Base-by-base conservation (phyloP, 2,329 filamentous ascomycete genomes). In the Pseudocercospora eumusae region DNA sequence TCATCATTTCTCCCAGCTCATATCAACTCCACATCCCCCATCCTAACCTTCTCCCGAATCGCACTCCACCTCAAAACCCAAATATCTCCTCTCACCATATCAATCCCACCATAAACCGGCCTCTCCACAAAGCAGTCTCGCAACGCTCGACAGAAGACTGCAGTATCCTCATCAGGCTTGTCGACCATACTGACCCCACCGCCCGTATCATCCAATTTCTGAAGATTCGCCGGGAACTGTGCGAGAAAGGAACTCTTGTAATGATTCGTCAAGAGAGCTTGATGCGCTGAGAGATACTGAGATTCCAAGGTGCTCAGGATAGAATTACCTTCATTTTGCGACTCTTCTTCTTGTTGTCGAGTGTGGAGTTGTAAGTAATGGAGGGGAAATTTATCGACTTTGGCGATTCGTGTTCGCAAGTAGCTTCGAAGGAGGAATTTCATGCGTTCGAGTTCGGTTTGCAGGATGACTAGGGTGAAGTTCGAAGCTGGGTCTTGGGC, bases 181-280 rank as follows among this genome's bases (percentile, higher is more conserved):
- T 96, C 92, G 28, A 98, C 86, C 95, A 99, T 99, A 78, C 86
- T 92, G 60, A 93, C 88, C 9, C 93, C 93, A 28, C 92, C 93
- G 0, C 90, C 88, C 13, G 90, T 91, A 78, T 99, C 95, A 77
- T 98, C 96, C 58, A 99, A 80, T 68, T 92, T 88, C 75, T 93
- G 89, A 70, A 99, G 77, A 50, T 86, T 82, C 13, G 85, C 79
- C 0, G 95, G 95, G 70, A 99, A 97, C 11, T 89, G 86, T 0
- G 83, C 84, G 15, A 99, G 82, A 72, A 99, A 99, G 0, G 91
- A 93, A 0, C 88, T 84, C 4, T 90, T 82, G 77, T 96, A 98
- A 77, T 98, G 93, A 57, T 86, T 84, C 60, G 93, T 88, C 18
- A 98, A 83, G 1, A 99, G 82, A 8, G 90, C 86, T 74, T 96